These are phyloP conservation scores for Dryas octopetala DNA, from an alignment of 306 rosid genomes.

Conservation along the genomic window DNA sequence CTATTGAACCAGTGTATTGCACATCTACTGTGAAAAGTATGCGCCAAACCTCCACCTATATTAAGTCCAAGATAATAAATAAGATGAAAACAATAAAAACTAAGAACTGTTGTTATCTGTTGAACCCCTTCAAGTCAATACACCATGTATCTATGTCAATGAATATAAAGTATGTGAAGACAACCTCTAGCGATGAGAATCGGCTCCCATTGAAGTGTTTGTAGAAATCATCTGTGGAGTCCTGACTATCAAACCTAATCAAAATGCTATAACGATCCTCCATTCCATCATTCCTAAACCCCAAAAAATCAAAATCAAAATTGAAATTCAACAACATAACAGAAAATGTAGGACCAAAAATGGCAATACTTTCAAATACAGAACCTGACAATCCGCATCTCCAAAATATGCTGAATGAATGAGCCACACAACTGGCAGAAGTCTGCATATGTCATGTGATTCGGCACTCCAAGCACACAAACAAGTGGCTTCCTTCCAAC, in stretches of 20 bases:
- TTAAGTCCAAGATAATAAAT: neutral
- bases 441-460: conserved; percentile 96
- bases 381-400: conserved; percentile 92
- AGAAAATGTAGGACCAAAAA: neutral
- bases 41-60: conserved; percentile 71
- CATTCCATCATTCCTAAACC: conserved; percentile 67
- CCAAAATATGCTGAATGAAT: conserved; percentile 74
- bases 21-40: conserved; percentile 82
- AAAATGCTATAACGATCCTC: conserved; percentile 79
- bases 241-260: conserved; percentile 72
- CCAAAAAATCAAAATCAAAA: conserved; percentile 9
- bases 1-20: conserved; percentile 84
- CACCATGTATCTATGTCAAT: neutral
- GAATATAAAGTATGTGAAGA: neutral
- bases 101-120: neutral
- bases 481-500: conserved; percentile 73
- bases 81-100: neutral
- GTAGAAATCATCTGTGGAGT: conserved; percentile 71
- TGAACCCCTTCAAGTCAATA: neutral
- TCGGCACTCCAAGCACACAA: conserved; percentile 87
- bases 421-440: conserved; percentile 91
- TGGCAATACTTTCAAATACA: neutral
- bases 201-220: conserved; percentile 64
- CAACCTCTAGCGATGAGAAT: conserved; percentile 88
- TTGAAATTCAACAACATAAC: neutral